Evolutionary conservation across 805 yeast species (phyloP), one percentile per base, ranked within the genome.

Genomic region (Saitoella complicata): DNA sequence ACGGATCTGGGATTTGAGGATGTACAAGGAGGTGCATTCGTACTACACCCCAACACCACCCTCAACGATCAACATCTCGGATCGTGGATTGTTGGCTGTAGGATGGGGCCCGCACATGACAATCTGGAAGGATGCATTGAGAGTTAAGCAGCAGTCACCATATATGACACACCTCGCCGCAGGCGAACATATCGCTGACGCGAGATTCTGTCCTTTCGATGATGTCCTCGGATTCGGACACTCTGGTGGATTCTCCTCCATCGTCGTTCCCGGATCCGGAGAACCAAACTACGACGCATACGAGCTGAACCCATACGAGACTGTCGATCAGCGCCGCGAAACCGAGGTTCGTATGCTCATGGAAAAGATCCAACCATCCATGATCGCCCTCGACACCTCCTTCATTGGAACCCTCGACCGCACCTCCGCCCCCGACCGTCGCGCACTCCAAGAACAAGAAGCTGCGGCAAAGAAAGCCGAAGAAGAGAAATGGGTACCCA

Each of bases 21-120:
- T 73, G 51, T 81, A 80, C 61, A 74, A 76, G 61, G 85, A 78
- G 55, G 56, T 70, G 12, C 67, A 68, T 37, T 69, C 83, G 2
- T 80, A 80, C 55, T 58, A 71, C 74, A 58, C 75, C 5, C 95
- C 94, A 13, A 82, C 95, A 0, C 95, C 95, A 1, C 94, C 94
- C 0, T 67, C 76, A 9, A 72, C 84, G 13, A 64, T 86, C 12
- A 76, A 77, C 52, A 77, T 87, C 36, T 85, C 95, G 1, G 97
- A 88, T 60, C 71, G 83, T 1, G 96, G 95, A 1, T 66, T 91
- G 13, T 61, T 91, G 33, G 76, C 91, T 1, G 85, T 84, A n/a
- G 80, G 93, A 3, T 84, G 95, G 84, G 96, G 96, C 6, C 87
- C 96, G 0, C 95, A 87, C 62, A 80, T 88, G 3, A 84, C 93